Evolutionary conservation across 2,329 filamentous ascomycete genomes (phyloP).

Genomic region (Scedosporium aurantiacum): DNA sequence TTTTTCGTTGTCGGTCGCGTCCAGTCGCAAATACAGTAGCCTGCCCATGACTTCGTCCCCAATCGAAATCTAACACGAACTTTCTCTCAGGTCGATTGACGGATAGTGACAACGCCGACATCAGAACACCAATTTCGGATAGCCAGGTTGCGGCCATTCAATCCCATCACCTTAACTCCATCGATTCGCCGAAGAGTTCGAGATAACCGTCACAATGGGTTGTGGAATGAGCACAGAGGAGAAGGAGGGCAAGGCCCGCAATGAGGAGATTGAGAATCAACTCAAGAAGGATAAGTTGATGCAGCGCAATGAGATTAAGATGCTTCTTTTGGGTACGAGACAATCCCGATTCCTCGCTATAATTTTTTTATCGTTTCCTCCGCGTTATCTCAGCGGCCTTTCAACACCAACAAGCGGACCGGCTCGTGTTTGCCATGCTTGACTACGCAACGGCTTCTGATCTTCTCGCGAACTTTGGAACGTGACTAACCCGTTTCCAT

Average conservation of each 20-base stretch:
- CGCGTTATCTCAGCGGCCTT: too few relatives aligned
- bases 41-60: background rate
- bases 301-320: conserved; percentile 99
- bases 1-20: background rate
- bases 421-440: too few relatives aligned
- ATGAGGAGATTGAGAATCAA: conserved; percentile 99
- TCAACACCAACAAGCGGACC: background rate
- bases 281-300: conserved; percentile 97
- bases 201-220: conserved; percentile 68
- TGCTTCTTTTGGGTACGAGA: conserved; percentile 80
- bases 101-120: background rate
- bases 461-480: background rate
- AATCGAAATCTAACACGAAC: background rate
- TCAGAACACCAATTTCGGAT: background rate
- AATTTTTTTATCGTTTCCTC: too few relatives aligned
- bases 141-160: background rate
- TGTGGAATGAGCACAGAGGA: conserved; percentile 99
- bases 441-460: too few relatives aligned
- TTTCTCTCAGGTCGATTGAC: conserved; percentile 1
- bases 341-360: background rate
- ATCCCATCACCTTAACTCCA: background rate
- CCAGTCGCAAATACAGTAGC: background rate
- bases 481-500: background rate
- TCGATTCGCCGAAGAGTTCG: background rate
- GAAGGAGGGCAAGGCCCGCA: conserved; percentile 99